Evolutionary conservation across 2,329 filamentous ascomycete species (phyloP).

Genomic region (Beauveria australis): DNA sequence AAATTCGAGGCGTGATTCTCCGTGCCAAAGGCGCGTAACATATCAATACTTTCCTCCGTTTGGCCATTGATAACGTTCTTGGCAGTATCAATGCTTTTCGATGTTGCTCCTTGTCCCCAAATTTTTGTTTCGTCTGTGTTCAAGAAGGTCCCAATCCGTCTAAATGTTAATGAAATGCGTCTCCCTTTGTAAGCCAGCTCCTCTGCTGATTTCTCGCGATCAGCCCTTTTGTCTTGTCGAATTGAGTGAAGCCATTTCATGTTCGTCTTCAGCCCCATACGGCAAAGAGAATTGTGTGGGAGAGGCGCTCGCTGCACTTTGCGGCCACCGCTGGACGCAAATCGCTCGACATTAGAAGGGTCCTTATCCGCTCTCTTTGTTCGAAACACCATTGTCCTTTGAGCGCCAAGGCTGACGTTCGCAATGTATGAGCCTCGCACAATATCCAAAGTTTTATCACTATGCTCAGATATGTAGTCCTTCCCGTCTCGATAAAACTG

Average conservation of each 20-base stretch:
- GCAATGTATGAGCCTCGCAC: conserved; percentile 73
- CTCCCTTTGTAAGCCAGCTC: conserved; percentile 68
- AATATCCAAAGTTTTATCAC: conserved; percentile 94
- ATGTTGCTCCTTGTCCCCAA: conserved; percentile 84
- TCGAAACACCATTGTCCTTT: conserved; percentile 81
- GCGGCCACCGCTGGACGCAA: conserved; percentile 30
- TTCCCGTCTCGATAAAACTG: conserved; percentile 84
- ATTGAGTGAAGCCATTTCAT: conserved; percentile 88
- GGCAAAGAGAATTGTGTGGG: conserved; percentile 82
- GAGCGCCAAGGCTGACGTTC: conserved; percentile 88
- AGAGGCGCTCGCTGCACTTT: conserved; percentile 61
- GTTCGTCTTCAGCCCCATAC: conserved; percentile 75
- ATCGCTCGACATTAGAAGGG: conserved; percentile 18
- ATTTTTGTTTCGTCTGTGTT: conserved; percentile 56
- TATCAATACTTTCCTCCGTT: conserved; percentile 51
- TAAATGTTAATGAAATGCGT: conserved; percentile 87
- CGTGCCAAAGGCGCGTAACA: conserved; percentile 72
- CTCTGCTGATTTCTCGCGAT: conserved; percentile 55
- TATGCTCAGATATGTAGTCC: conserved; percentile 94
- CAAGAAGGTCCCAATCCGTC: conserved; percentile 80
- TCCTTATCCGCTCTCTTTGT: conserved; percentile 59
- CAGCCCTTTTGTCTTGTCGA: conserved; percentile 69
- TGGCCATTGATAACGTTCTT: conserved; percentile 61
- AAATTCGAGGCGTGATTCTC: conserved; percentile 73
- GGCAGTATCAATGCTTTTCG: conserved; percentile 56